These are phyloP conservation scores for Themeda triandra DNA, from an alignment of 176 grass and related monocot genomes.

Conservation along the genomic window DNA sequence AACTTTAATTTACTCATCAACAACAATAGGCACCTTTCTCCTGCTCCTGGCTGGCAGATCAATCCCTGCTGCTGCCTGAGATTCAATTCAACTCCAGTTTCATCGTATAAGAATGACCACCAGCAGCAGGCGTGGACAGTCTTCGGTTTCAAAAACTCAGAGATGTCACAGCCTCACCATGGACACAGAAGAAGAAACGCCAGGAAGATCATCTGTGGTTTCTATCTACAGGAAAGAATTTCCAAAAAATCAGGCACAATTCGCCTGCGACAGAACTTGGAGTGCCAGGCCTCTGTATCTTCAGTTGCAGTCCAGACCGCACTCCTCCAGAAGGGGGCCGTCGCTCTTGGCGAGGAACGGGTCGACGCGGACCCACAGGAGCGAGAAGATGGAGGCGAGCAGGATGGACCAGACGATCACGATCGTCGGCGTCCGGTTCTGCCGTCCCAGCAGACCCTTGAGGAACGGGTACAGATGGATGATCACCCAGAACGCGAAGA, in stretches of 20 bases:
- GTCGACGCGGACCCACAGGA: conserved; percentile 64
- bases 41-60: neutral
- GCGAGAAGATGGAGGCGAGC: conserved; percentile 65
- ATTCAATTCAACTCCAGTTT: neutral
- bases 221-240: conserved; percentile 56
- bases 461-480: conserved; percentile 77
- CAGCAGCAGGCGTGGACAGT: neutral
- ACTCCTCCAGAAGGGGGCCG: conserved; percentile 65
- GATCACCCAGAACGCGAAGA: conserved; percentile 82
- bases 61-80: neutral
- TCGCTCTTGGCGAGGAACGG: conserved; percentile 60
- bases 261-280: neutral
- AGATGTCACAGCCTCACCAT: conserved; percentile 9
- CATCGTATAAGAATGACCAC: neutral
- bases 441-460: conserved; percentile 66
- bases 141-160: neutral
- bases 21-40: conserved; percentile 1
- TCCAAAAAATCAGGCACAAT: neutral
- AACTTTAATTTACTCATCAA: conserved; percentile 34
- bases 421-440: conserved; percentile 70
- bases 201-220: conserved; percentile 11
- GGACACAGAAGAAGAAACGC: neutral
- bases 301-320: conserved; percentile 70
- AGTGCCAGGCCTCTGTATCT: neutral
- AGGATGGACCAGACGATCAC: conserved; percentile 80